Percentiles rank a stretch among this genome's conserved stretches.
phyloP scores from a whole-genome alignment of 176 grass and related monocot species.

The Stipa capillata region DNA sequence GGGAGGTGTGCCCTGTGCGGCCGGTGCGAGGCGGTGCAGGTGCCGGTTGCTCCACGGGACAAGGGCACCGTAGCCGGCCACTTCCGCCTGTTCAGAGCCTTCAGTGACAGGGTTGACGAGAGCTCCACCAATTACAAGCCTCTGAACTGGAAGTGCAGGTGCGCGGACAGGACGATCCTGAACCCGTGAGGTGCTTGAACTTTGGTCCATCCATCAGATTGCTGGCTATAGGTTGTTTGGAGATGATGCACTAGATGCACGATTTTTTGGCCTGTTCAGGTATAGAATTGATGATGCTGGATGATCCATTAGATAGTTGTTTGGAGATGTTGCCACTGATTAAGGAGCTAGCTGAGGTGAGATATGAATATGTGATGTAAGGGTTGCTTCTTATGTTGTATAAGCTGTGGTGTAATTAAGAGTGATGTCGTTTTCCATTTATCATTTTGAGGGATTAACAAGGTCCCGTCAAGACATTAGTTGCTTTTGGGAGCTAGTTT shows the following conservation, averaged over 20 bases:
- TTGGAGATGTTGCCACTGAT: background rate
- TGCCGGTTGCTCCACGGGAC: constrained; percentile 48
- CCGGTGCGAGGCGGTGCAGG: constrained; percentile 70
- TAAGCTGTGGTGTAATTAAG: constrained; percentile 16
- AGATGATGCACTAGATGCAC: background rate
- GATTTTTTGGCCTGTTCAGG: constrained; percentile 12
- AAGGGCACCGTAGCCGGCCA: background rate
- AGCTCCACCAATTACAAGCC: constrained; percentile 71
- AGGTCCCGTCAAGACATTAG: background rate
- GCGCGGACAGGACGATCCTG: constrained; percentile 35
- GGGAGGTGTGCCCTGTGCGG: constrained; percentile 48
- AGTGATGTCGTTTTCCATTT: background rate
- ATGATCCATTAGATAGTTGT: background rate
- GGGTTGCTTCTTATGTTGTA: background rate
- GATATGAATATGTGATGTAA: too few species aligned
- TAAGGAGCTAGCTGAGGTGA: background rate
- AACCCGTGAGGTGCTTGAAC: constrained; percentile 59
- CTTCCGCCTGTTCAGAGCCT: background rate
- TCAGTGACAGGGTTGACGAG: constrained; percentile 23
- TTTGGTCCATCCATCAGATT: background rate
- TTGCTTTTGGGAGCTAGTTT: background rate
- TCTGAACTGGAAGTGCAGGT: constrained; percentile 78
- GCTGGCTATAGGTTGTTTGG: background rate
- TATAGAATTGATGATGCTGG: background rate
- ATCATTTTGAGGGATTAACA: background rate